Base-by-base conservation (phyloP, 495 filamentous ascomycete species). In the Halenospora varia region DNA sequence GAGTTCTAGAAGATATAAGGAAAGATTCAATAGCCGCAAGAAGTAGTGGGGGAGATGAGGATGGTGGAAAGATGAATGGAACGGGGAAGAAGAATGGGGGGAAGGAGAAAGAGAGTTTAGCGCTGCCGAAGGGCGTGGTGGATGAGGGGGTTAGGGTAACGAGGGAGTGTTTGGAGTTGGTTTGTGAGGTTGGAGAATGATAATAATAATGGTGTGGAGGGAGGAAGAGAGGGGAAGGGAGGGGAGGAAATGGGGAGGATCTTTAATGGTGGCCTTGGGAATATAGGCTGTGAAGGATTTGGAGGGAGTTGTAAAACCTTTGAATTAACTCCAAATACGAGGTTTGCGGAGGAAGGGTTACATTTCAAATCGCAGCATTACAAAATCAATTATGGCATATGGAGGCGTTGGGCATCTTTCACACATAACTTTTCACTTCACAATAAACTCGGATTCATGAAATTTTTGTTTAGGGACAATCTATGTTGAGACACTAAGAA, bases 131-230 rank as follows among this genome's bases (percentile, higher is more conserved):
- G 52, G 56, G 66, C 0, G 78, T 82, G 15, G 66, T 83, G 0
- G 77, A 80, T 19, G 75, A 81, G 42, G 79, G 79, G 22, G 65
- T 83, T n/a, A 72, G 71, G 57, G 69, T 77, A 41, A 78, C 78
- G 29, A 69, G 74, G 19, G 78, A 82, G 53, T 68, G 72, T 51
- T 70, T 83, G 52, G 79, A 80, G 44, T 40, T 58, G 46, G 74
- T 82, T 25, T 75, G 73, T 61, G 75, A 77, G 61, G 64, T 82
- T 25, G 72, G 47, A 2, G 57, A 61, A 23, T 60, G 23, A 51
- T 35, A 6, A 40, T 9, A 61, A 23, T 60, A 35, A 51, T 35
- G 4, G 48, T 9, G 47, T 10, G 42, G 6, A n/a, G 42, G 13
- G 42, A 45, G 8, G 42, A 4, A 45, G 13, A 4, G 42, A n/a